These are phyloP conservation scores for Pichia phayaonensis DNA, from an alignment of 805 yeast species.

Conservation along the genomic window DNA sequence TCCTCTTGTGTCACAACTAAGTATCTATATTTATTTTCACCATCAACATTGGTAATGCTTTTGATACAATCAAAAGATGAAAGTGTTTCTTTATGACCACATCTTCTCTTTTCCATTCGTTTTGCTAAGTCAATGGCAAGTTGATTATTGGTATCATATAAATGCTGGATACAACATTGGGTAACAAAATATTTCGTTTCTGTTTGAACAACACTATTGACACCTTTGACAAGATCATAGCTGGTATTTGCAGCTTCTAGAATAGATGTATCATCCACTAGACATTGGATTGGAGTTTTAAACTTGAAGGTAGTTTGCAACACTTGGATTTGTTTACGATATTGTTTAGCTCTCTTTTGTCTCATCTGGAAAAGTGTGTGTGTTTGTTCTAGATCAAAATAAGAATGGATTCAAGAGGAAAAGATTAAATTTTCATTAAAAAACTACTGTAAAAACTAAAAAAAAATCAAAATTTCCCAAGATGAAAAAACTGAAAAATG, in stretches of 20 bases:
- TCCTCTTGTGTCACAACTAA: conserved; percentile 80
- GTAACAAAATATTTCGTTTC: conserved; percentile 88
- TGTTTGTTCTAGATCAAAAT: not conserved
- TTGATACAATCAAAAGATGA: conserved; percentile 68
- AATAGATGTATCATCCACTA: conserved; percentile 77
- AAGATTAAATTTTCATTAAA: not conserved
- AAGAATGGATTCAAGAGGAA: not conserved
- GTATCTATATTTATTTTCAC: conserved; percentile 83
- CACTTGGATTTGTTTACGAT: conserved; percentile 85
- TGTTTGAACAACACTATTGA: conserved; percentile 74
- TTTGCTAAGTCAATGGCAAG: conserved; percentile 77
- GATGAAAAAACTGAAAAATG: not conserved
- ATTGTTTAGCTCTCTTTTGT: conserved; percentile 91
- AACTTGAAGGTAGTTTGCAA: conserved; percentile 83
- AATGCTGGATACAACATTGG: conserved; percentile 87
- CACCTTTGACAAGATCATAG: conserved; percentile 74
- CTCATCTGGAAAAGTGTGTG: conserved; percentile 58
- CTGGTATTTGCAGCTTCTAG: conserved; percentile 57
- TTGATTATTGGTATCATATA: conserved; percentile 67
- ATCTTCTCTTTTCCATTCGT: conserved; percentile 81
- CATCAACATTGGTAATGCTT: conserved; percentile 60
- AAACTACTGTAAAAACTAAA: not conserved
- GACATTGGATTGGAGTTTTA: conserved; percentile 86
- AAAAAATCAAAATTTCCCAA: not conserved
- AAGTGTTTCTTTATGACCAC: conserved; percentile 58